Percentiles rank a stretch among this genome's conserved stretches.
phyloP scores from a whole-genome alignment of 805 yeast genomes.

The Maudiozyma pseudohumilis region DNA sequence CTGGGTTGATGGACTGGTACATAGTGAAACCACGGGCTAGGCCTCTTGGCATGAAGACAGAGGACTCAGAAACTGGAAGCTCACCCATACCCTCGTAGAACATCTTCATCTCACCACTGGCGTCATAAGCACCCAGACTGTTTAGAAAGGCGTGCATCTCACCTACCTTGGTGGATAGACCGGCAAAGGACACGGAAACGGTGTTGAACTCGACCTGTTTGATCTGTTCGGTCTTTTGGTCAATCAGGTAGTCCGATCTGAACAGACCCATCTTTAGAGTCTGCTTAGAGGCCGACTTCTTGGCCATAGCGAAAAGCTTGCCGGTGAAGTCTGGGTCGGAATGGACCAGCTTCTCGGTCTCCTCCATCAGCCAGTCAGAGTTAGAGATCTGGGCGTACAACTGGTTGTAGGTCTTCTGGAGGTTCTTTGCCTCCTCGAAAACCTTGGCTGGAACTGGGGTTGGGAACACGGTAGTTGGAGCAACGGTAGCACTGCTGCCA shows the following conservation, averaged over 20 bases:
- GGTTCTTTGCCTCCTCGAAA: conserved; percentile 54
- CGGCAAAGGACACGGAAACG: conserved; percentile 91
- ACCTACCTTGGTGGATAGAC: conserved; percentile 72
- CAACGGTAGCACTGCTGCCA: conserved; percentile 39
- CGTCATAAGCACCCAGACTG: conserved; percentile 42
- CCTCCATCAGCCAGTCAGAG: conserved; percentile 55
- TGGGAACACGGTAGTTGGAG: conserved; percentile 87
- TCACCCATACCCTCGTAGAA: conserved; percentile 33
- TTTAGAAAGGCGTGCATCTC: conserved; percentile 62
- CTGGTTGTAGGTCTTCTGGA: conserved; percentile 62
- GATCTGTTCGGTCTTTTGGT: conserved; percentile 37
- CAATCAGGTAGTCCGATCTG: conserved; percentile 81
- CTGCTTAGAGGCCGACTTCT: conserved; percentile 41
- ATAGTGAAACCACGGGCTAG: conserved; percentile 8
- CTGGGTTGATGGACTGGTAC: conserved; percentile 49
- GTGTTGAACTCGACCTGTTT: conserved; percentile 97
- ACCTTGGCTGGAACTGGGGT: conserved; percentile 70
- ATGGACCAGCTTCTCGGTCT: conserved; percentile 43
- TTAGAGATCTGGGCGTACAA: conserved; percentile 57
- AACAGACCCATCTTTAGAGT: conserved; percentile 72
- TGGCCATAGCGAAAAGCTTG: conserved; percentile 40
- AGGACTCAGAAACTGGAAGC: conserved; percentile 60
- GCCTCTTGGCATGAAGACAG: conserved; percentile 17
- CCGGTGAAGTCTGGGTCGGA: conserved; percentile 77
- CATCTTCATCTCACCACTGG: conserved; percentile 28